Base-by-base conservation (phyloP, 345 rosid genomes). In the Punica granatum region DNA sequence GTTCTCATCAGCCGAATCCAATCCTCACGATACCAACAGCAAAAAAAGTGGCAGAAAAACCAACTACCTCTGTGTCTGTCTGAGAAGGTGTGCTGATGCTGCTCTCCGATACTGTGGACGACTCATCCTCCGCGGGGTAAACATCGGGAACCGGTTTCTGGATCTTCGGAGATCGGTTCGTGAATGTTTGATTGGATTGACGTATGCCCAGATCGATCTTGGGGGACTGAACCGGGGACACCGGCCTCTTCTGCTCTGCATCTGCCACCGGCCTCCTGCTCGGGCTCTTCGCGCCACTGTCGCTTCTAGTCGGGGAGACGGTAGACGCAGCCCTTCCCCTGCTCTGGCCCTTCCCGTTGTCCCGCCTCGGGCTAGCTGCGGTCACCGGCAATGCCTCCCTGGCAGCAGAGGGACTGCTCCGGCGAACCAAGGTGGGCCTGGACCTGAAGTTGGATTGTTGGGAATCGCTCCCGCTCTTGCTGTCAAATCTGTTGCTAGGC, bases 11-110 rank as follows among this genome's bases (percentile, higher is more conserved):
- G n/a, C n/a, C n/a, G n/a, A n/a, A n/a, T n/a, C n/a, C n/a, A n/a
- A n/a, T n/a, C n/a, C n/a, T n/a, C n/a, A n/a, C n/a, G n/a, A n/a
- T n/a, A n/a, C n/a, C n/a, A n/a, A n/a, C n/a, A n/a, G n/a, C n/a
- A n/a, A n/a, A n/a, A n/a, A n/a, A n/a, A n/a, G n/a, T n/a, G n/a
- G n/a, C n/a, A n/a, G n/a, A n/a, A n/a, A n/a, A n/a, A n/a, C n/a
- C n/a, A n/a, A n/a, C n/a, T 75, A 87, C 92, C 90, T 89, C 96
- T 2, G 85, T 65, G 41, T 88, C 90, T 13, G 80, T 74, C 39
- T 78, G 90, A 46, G 89, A 82, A 58, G 79, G 71, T 11, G 85
- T 60, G 77, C 86, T 83, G 32, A 78, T 49, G 41, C 85, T 86
- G 64, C 86, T 75, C 69, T 76, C 89, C 9, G 96, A 87, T 46